Conservation (phyloP, 163 green algal species). For the Prototheca wickerhamii region DNA sequence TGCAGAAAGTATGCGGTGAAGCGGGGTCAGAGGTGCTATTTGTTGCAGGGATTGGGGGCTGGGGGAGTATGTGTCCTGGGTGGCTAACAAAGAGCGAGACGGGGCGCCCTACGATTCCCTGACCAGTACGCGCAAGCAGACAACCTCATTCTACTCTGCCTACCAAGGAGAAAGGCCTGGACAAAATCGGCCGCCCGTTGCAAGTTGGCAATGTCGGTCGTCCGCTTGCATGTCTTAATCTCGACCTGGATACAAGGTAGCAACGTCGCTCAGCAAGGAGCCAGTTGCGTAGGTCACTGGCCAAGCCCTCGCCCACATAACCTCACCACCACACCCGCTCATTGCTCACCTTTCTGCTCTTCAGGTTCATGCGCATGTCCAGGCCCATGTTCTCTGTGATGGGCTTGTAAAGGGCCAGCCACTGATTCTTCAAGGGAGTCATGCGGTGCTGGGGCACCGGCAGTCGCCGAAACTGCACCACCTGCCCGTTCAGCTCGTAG, state of each 20-base stretch:
- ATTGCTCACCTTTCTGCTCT: conserved; percentile 73
- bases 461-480: conserved; percentile 74
- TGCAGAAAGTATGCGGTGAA: conserved; percentile 17
- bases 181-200: conserved; percentile 98
- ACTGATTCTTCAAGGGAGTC: conserved; percentile 91
- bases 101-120: background rate
- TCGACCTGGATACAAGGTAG: conserved; percentile 69
- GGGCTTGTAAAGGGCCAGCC: conserved; percentile 93
- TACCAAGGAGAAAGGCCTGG: conserved; percentile 87
- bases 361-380: conserved; percentile 99
- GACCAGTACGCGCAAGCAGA: background rate
- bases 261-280: background rate
- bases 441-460: conserved; percentile 88
- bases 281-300: background rate
- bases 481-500: conserved; percentile 48
- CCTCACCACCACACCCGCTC: background rate
- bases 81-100: background rate
- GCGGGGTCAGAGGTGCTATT: background rate
- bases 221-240: conserved; percentile 84
- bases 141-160: background rate
- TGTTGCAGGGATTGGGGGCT: background rate
- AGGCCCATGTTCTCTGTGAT: conserved; percentile 96
- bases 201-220: conserved; percentile 64
- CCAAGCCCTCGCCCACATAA: background rate
- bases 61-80: background rate